A percentile compares a stretch with the other conserved stretches of the same genome.
These are phyloP conservation scores for Botrytis byssoidea DNA, from an alignment of 2,329 filamentous ascomycete genomes.

Conservation along the genomic window DNA sequence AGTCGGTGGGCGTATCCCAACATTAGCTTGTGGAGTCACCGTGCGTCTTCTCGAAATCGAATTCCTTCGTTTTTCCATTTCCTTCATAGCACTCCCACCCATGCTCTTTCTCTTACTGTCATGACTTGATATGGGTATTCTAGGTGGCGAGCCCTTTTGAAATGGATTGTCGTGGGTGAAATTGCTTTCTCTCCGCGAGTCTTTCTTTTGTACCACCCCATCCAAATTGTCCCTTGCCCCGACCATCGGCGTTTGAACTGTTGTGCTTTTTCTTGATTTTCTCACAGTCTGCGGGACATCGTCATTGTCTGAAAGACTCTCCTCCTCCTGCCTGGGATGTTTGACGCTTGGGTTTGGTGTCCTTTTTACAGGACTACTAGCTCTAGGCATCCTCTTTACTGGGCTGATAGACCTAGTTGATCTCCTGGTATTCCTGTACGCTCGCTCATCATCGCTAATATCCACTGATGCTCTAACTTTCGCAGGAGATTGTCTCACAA, in stretches of 20 bases:
- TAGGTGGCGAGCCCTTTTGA: slow-evolving; percentile 77
- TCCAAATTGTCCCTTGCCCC: slow-evolving; percentile 56
- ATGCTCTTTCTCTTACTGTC: slow-evolving; percentile 47
- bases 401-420: slow-evolving; percentile 53
- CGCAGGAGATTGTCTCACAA: slow-evolving; percentile 52
- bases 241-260: slow-evolving; percentile 44
- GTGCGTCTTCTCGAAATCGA: slow-evolving; percentile 50
- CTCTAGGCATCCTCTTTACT: slow-evolving; percentile 53
- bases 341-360: slow-evolving; percentile 56
- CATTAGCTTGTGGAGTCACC: slow-evolving; percentile 46
- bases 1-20: slow-evolving; percentile 52
- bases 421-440: slow-evolving; percentile 44
- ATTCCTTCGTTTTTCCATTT: slow-evolving; percentile 43
- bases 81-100: slow-evolving; percentile 42
- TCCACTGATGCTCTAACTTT: slow-evolving; percentile 42
- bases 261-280: slow-evolving; percentile 52
- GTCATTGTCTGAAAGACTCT: slow-evolving; percentile 47
- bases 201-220: slow-evolving; percentile 23
- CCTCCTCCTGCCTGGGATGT: slow-evolving; percentile 52
- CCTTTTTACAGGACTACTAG: slow-evolving; percentile 50
- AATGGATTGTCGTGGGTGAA: slow-evolving; percentile 94
- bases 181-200: slow-evolving; percentile 53
- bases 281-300: slow-evolving; percentile 47
- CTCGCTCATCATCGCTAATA: slow-evolving; percentile 19
- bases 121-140: slow-evolving; percentile 45